A percentile compares a stretch with the other conserved stretches of the same genome.
Evolutionary conservation across 148 eudicot species (phyloP).

Genomic region (Bassia scoparia): DNA sequence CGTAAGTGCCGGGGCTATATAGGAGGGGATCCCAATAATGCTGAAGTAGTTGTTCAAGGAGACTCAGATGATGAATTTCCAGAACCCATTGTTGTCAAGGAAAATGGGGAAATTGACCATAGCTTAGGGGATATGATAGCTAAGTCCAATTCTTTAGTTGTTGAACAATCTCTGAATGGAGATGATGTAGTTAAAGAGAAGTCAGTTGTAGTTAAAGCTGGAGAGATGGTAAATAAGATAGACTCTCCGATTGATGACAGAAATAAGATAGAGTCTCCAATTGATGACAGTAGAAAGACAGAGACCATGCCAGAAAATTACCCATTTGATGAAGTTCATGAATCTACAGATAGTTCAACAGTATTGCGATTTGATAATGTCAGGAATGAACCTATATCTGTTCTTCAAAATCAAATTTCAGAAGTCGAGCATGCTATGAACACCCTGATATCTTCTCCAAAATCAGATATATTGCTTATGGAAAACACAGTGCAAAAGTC

Average conservation of each 20-base stretch:
- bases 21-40: slow-evolving; percentile 77
- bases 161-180: slow-evolving; percentile 22
- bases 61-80: slow-evolving; percentile 93
- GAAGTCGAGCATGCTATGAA: slow-evolving; percentile 14
- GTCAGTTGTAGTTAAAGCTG: slow-evolving; percentile 18
- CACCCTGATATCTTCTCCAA: slow-evolving; percentile 25
- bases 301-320: slow-evolving; percentile 24
- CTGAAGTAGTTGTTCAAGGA: slow-evolving; percentile 68
- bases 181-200: slow-evolving; percentile 18
- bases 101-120: slow-evolving; percentile 47
- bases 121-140: slow-evolving; percentile 32
- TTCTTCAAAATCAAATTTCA: slow-evolving; percentile 24
- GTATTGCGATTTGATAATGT: slow-evolving; percentile 23
- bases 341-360: slow-evolving; percentile 27
- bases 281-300: slow-evolving; percentile 24
- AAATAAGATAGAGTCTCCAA: slow-evolving; percentile 18
- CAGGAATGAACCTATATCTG: slow-evolving; percentile 25
- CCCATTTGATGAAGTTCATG: slow-evolving; percentile 25
- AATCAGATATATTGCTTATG: slow-evolving; percentile 27
- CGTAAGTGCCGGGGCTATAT: slow-evolving; percentile 82
- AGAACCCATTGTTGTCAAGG: slow-evolving; percentile 64
- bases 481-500: slow-evolving; percentile 23
- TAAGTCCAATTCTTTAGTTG: slow-evolving; percentile 29
- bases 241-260: slow-evolving; percentile 22
- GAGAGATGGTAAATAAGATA: slow-evolving; percentile 12